Conservation (phyloP, 306 rosid genomes). For the Acacia confusa region DNA sequence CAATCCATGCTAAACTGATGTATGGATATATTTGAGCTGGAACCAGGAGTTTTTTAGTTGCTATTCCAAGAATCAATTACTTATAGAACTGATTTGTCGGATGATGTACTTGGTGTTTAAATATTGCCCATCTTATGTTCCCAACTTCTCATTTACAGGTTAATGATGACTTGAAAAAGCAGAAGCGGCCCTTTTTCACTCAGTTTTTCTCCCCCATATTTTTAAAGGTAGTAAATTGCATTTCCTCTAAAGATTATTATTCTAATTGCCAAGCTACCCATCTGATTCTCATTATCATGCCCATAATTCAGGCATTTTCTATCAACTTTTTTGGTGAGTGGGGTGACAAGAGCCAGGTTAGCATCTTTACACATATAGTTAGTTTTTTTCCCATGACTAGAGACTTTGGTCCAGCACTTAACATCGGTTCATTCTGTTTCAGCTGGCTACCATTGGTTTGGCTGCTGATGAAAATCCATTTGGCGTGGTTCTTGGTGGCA, state of each 20-base stretch:
- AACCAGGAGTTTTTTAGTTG: not conserved
- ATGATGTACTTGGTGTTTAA: not conserved
- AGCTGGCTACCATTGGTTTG: slow-evolving; percentile 78
- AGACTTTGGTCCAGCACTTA: not conserved
- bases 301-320: slow-evolving; percentile 63
- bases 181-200: slow-evolving; percentile 45
- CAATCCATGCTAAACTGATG: not conserved
- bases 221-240: slow-evolving; percentile 49
- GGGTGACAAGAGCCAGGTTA: slow-evolving; percentile 85
- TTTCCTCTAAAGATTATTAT: not conserved
- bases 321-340: slow-evolving; percentile 77
- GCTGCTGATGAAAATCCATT: slow-evolving; percentile 78
- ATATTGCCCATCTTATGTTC: not conserved
- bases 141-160: slow-evolving; percentile 36
- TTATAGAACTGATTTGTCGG: not conserved
- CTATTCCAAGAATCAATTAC: not conserved
- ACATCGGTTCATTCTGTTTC: slow-evolving; percentile 32
- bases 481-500: slow-evolving; percentile 78
- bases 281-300: slow-evolving; percentile 11
- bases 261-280: not conserved
- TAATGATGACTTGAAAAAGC: slow-evolving; percentile 57
- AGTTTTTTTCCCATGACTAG: not conserved
- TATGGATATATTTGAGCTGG: not conserved
- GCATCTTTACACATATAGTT: not conserved
- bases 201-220: slow-evolving; percentile 66